Evolutionary conservation across 371 early-diverging fungal genomes (phyloP).

Genomic region (Mucor mucedo): DNA sequence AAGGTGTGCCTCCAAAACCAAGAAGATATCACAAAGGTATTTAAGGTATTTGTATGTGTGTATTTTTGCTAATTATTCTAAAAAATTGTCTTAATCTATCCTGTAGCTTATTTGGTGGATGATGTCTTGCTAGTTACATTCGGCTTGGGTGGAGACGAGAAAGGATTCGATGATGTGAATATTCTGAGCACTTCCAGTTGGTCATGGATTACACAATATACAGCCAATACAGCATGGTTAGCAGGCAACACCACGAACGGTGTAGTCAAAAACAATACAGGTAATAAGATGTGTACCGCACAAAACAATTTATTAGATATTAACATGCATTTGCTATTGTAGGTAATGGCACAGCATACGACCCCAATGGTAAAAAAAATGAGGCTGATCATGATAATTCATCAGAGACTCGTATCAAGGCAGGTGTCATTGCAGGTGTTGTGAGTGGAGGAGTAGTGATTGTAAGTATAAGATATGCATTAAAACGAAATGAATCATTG

Average conservation of each 20-base stretch:
- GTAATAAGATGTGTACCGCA: background rate
- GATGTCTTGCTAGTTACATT: conserved; percentile 37
- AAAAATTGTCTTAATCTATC: background rate
- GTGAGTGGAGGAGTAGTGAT: conserved; percentile 44
- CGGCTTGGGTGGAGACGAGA: conserved; percentile 27
- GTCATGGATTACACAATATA: conserved; percentile 41
- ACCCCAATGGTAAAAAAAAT: conserved; percentile 13
- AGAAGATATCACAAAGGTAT: conserved; percentile 50
- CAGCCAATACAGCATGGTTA: conserved; percentile 25
- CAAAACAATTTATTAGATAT: too few relatives aligned
- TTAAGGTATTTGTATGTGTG: background rate
- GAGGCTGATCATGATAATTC: conserved; percentile 5
- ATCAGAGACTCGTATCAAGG: conserved; percentile 28
- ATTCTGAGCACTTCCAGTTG: conserved; percentile 34
- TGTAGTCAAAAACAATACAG: conserved; percentile 16
- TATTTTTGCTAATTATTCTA: background rate
- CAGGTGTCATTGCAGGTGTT: conserved; percentile 45
- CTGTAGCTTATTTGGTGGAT: conserved; percentile 32
- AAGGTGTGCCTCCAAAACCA: conserved; percentile 43
- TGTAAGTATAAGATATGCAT: conserved; percentile 20
- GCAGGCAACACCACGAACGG: conserved; percentile 16
- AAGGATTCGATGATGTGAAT: conserved; percentile 31
- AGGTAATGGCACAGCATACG: conserved; percentile 17
- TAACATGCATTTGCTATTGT: background rate
- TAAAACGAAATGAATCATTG: background rate